Evolutionary conservation across 2,329 filamentous ascomycete genomes (phyloP), one percentile per base, ranked within the genome.

Genomic region (Exophiala lecanii-corni): DNA sequence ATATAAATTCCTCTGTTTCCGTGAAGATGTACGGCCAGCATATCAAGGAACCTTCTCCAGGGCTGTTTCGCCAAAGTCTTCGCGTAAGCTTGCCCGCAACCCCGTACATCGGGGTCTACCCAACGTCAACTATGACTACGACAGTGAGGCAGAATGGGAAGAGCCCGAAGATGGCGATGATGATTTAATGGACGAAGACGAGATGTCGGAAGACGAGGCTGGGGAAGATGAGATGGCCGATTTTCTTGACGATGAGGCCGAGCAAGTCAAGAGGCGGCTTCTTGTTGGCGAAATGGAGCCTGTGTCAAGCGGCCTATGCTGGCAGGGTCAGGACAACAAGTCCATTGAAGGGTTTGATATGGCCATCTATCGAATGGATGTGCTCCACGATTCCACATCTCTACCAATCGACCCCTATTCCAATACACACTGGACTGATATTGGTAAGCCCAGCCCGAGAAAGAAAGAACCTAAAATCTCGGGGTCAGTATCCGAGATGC

Each of bases 201-300:
- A 84, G 4, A 75, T 79, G 38, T 70, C 75, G 7, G 72, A 73
- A 40, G 77, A 73, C 41, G 73, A 77, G 3, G 79, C 78, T 9
- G 83, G 80, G n/a, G 84, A 86, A 12, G 84, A 86, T 50, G 89
- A 94, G 47, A 84, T 95, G 81, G 86, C 88, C 3, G 89, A 81
- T 13, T 96, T 96, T 58, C 71, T 96, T 2, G 89, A 95, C 55
- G 87, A 94, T 56, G 86, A 86, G 4, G 86, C 94, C 40, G 86
- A 92, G 63, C 60, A 70, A 65, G 51, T 72, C 62, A 75, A 77
- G 70, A 69, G 76, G 61, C 64, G 82, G 66, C 63, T 75, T 5
- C 68, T 76, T 56, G 77, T 70, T 21, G 79, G 81, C 20, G 81
- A 86, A 52, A 73, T 94, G 57, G 79, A 89, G 58, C 87, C 89